Base-by-base conservation (phyloP, 2,329 filamentous ascomycete species). In the Botrytis hyacinthi region DNA sequence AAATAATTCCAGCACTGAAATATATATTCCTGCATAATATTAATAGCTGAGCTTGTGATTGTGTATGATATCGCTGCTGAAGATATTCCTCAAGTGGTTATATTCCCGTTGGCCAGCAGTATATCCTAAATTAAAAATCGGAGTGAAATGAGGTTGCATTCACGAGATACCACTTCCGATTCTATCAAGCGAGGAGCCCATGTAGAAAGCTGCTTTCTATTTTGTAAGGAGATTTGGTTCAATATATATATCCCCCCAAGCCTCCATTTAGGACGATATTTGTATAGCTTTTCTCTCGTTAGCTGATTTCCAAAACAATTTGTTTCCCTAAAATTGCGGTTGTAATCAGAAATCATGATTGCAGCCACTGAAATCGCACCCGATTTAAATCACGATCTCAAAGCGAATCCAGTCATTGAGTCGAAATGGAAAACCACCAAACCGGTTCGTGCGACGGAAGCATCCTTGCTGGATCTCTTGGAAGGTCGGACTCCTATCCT, bases 401-500 rank as follows among this genome's bases (percentile, higher is more conserved):
- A 29, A 8, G 46, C 10, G 6, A 62, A 62, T 16, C 16, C 54
- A 37, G 18, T 20, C 4, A 37, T 29, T 37, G 35, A n/a, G 4
- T 71, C 57, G 0, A 63, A 26, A 37, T 71, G 69, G 69, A 71
- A 51, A 26, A 62, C 57, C 22, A 63, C n/a, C 32, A 48, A 63
- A 7, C 40, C 69, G 3, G 57, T 62, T 37, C 57, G 40, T 29
- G 54, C 57, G 3, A 71, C 69, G 2, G 1, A 29, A 10, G 32
- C 37, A 62, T 35, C 69, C n/a, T 71, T 71, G 18, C 42, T 71
- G 1, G 69, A 62, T 20, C 54, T 71, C 6, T 16, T 71, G 22
- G 69, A 71, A 51, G 69, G 69, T 40, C 40, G 32, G 48, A 62
- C 57, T 16, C 69, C 69, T 48, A 32, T 71, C 22, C 54, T 71